Base-by-base conservation (phyloP, 108 stramenopile genomes). In the Nitzschia palea region DNA sequence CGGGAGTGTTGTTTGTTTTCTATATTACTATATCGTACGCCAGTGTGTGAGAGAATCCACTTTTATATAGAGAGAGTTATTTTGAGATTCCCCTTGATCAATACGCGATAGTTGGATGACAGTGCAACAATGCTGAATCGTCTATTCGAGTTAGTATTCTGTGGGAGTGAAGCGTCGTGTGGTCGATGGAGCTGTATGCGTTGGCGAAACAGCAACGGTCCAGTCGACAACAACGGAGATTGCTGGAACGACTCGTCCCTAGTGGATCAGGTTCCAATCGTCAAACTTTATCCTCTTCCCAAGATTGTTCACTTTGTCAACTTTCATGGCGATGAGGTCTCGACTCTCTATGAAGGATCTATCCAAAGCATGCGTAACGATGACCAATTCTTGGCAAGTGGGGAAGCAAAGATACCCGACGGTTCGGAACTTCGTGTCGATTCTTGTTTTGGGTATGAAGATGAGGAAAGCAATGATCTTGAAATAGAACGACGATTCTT, bases 211-310 rank as follows among this genome's bases (percentile, higher is more conserved):
- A 32, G 40, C 1, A 35, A 54, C 4, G 61, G 62, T 42, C 61
- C 50, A n/a, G 52, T 55, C 22, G 70, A 71, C 33, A 61, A 36
- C 18, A 36, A 71, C 44, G 37, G 62, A 1, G n/a, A n/a, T n/a
- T n/a, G n/a, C n/a, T 71, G 70, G 70, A 52, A 35, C 31, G 70
- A 71, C 33, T 50, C 62, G 35, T 34, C 61, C 15, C 48, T 71
- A 29, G 20, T 32, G 18, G 44, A 55, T 36, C 10, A 45, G 2
- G 27, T 62, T 44, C 70, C 70, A 4, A 33, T 31, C 5, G 15
- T 25, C n/a, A 45, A 50, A 34, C 26, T 36, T 15, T 61, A 60
- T 3, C 26, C n/a, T 40, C 54, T 71, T 62, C 70, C 70, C 20
- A 62, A 55, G 31, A 51, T 71, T 25, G 70, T 71, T 22, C 22